phyloP scores from a whole-genome alignment of 306 rosid species.

The Delonix regia region DNA sequence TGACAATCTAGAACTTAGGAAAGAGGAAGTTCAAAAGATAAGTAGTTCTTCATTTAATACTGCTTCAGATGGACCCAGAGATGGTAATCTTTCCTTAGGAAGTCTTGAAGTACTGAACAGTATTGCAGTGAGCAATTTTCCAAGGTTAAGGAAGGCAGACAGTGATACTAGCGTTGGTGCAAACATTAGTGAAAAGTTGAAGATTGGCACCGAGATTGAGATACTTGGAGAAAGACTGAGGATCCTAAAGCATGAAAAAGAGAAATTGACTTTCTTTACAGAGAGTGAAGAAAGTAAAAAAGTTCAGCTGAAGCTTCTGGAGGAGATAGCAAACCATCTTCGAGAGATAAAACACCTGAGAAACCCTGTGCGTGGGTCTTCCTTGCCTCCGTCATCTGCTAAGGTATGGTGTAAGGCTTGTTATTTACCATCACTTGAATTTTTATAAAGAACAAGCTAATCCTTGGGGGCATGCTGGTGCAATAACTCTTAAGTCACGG shows the following conservation, averaged over 20 bases:
- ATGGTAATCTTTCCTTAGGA: constrained; percentile 33
- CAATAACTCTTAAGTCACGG: constrained; percentile 27
- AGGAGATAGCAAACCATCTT: constrained; percentile 47
- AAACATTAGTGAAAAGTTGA: constrained; percentile 44
- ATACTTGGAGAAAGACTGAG: constrained; percentile 50
- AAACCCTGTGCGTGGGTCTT: constrained; percentile 43
- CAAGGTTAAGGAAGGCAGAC: constrained; percentile 24
- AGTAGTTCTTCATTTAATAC: constrained; percentile 35
- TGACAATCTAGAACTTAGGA: constrained; percentile 47
- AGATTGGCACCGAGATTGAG: constrained; percentile 52
- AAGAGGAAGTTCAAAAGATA: constrained; percentile 41
- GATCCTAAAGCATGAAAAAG: constrained; percentile 46
- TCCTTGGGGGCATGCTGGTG: constrained; percentile 22
- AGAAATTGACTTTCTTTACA: constrained; percentile 34
- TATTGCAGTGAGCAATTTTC: constrained; percentile 20
- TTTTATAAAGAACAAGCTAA: neutral
- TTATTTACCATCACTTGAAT: constrained; percentile 4
- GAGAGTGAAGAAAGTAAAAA: constrained; percentile 49
- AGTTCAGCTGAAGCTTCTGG: constrained; percentile 45
- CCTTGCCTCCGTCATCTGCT: constrained; percentile 47
- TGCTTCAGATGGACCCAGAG: constrained; percentile 36
- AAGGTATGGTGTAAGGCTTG: constrained; percentile 50
- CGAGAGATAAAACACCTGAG: constrained; percentile 41
- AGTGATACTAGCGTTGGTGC: constrained; percentile 15
- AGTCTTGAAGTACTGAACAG: constrained; percentile 24